Evolutionary conservation across 371 early-diverging fungal genomes (phyloP).

Genomic region (Lichtheimia ramosa): DNA sequence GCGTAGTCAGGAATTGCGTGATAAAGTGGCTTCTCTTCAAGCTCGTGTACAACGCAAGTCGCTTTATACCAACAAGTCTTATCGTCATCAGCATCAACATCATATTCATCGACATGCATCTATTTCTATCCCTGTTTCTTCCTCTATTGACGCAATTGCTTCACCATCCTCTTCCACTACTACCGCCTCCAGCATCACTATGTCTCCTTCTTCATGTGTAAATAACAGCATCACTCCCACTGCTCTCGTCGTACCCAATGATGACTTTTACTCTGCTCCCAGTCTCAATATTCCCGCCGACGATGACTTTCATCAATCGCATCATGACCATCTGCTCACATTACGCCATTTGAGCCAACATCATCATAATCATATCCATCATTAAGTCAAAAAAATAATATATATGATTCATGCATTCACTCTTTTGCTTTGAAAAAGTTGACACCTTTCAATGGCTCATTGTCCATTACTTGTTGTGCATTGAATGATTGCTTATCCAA

Average conservation of each 20-base stretch:
- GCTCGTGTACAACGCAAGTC: constrained; percentile 23
- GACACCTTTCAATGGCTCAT: neutral
- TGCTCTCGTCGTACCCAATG: constrained; percentile 20
- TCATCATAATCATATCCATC: neutral
- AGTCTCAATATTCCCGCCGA: constrained; percentile 26
- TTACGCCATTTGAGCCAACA: neutral
- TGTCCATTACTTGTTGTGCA: constrained; percentile 1
- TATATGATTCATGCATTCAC: no score
- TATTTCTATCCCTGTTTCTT: constrained; percentile 6
- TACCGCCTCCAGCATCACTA: neutral
- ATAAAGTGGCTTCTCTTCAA: constrained; percentile 53
- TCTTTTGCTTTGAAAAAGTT: neutral
- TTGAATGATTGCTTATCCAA: neutral
- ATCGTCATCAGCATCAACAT: constrained; percentile 5
- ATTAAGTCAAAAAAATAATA: neutral
- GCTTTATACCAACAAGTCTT: neutral
- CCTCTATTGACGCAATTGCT: neutral
- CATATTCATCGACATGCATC: constrained; percentile 9
- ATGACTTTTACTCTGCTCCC: constrained; percentile 11
- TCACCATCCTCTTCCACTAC: constrained; percentile 6
- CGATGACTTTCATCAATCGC: constrained; percentile 14
- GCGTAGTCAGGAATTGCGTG: constrained; percentile 53
- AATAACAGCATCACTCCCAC: constrained; percentile 5
- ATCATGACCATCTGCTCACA: constrained; percentile 5
- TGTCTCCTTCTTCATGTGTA: neutral